Base-by-base conservation (phyloP, 108 stramenopile genomes). In the Skeletonema potamos region DNA sequence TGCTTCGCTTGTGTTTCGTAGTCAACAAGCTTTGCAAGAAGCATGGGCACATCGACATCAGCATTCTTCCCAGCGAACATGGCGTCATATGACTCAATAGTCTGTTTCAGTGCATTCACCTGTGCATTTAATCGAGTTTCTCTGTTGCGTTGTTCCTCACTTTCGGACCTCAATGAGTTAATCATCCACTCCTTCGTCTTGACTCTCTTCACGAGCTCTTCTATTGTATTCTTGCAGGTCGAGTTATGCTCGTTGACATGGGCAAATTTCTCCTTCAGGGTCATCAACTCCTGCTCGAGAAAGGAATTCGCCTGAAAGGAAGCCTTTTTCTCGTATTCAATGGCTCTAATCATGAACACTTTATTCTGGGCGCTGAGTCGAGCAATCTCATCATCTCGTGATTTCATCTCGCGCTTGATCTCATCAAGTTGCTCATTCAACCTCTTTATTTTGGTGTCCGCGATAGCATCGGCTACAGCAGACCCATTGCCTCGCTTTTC, bases 151-250 rank as follows among this genome's bases (percentile, higher is more conserved):
- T 73, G 67, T 17, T 68, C 56, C 39, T 73, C 67, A 20, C 34
- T 68, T 36, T 79, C 78, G 17, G 67, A n/a, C 26, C 58, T 63
- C 33, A 79, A 65, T 36, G 66, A 67, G 24, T 67, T 70, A 0
- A 73, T 69, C 56, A 72, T 63, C 71, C 72, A 79, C 32, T 79
- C 78, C 32, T 79, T 79, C 2, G 32, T 12, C 67, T 68, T 79
- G 58, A 79, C 17, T 55, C 55, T 64, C 27, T 69, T 68, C 13
- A 64, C 46, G 9, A 73, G 34, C 17, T 68, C 39, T 41, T 68
- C 54, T 6, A 68, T 68, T 8, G 67, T 58, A 58, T 26, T 27
- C 15, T 68, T 17, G 24, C 13, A 68, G 28, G 18, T 58, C 29
- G 51, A 48, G 2, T 51, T 54, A 28, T 66, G 29, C 2, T 24